These are phyloP conservation scores for Xanthoparmelia taractica DNA, from an alignment of 495 filamentous ascomycete species.

Conservation along the genomic window DNA sequence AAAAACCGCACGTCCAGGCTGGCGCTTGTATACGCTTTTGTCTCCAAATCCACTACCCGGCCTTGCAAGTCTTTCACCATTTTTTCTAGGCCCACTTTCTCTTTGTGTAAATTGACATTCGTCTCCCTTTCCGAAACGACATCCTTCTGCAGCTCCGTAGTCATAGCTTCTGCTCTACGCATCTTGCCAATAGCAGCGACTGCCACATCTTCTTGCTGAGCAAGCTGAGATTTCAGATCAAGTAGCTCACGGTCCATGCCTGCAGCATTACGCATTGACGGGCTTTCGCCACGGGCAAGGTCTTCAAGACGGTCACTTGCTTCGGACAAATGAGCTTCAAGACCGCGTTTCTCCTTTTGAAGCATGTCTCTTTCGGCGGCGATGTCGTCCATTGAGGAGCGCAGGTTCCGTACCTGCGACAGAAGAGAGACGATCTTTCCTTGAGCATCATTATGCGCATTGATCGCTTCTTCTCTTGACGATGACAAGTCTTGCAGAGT, in stretches of 20 bases:
- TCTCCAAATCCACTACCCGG: slow-evolving; percentile 84
- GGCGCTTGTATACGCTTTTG: slow-evolving; percentile 88
- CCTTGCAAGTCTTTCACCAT: slow-evolving; percentile 85
- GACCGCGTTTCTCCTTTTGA: slow-evolving; percentile 78
- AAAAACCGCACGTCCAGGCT: slow-evolving; percentile 94
- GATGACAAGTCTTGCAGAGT: slow-evolving; percentile 82
- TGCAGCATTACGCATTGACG: slow-evolving; percentile 86
- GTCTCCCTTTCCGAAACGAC: slow-evolving; percentile 82
- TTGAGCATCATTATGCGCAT: slow-evolving; percentile 91
- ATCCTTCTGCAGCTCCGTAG: slow-evolving; percentile 87
- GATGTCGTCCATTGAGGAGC: slow-evolving; percentile 78
- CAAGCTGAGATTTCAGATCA: slow-evolving; percentile 80
- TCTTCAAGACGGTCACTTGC: slow-evolving; percentile 89
- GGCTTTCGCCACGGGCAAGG: slow-evolving; percentile 75
- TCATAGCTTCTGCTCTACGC: slow-evolving; percentile 87
- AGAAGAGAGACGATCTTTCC: slow-evolving; percentile 81
- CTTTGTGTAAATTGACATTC: slow-evolving; percentile 77
- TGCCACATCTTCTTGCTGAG: slow-evolving; percentile 90
- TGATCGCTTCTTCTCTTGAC: slow-evolving; percentile 85
- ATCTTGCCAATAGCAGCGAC: slow-evolving; percentile 94
- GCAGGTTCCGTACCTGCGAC: slow-evolving; percentile 81
- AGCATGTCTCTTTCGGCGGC: slow-evolving; percentile 77
- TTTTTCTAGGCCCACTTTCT: slow-evolving; percentile 88
- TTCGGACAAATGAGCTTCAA: slow-evolving; percentile 82
- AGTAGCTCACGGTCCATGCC: slow-evolving; percentile 82